Evolutionary conservation across 2,329 filamentous ascomycete genomes (phyloP).

Genomic region (Ploettnerulaceae sp.): DNA sequence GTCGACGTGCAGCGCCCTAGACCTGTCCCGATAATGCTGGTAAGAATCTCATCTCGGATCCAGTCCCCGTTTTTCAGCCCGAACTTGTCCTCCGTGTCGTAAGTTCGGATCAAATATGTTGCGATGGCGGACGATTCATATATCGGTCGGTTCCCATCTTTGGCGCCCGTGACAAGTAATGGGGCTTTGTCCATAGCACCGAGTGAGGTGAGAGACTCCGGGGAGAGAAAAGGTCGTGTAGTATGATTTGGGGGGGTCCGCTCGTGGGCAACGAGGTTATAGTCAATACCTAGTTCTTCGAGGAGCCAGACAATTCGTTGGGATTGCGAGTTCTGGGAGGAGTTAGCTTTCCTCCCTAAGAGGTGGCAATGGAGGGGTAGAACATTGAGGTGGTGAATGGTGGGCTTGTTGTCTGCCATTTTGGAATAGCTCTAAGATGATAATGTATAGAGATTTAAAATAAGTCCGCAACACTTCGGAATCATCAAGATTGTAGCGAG

Average conservation of each 20-base stretch:
- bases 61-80: constrained; percentile 25
- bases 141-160: constrained; percentile 24
- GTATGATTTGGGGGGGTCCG: constrained; percentile 50
- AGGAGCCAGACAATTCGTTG: constrained; percentile 66
- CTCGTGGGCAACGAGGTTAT: constrained; percentile 70
- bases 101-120: constrained; percentile 33
- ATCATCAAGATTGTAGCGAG: background rate
- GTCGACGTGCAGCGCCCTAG: constrained; percentile 18
- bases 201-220: constrained; percentile 62
- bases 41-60: constrained; percentile 32
- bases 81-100: constrained; percentile 32
- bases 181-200: constrained; percentile 86
- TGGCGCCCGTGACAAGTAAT: constrained; percentile 45
- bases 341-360: background rate
- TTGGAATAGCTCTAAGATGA: background rate
- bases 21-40: constrained; percentile 23
- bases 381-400: constrained; percentile 30
- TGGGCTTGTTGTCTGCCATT: constrained; percentile 22
- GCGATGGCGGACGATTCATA: constrained; percentile 33
- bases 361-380: background rate
- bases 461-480: background rate
- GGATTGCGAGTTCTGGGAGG: constrained; percentile 54
- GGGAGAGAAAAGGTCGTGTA: constrained; percentile 47
- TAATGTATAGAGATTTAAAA: background rate
- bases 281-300: constrained; percentile 65